These are phyloP conservation scores for Gonium pectorale DNA, from an alignment of 139 green algal species.

Conservation along the genomic window DNA sequence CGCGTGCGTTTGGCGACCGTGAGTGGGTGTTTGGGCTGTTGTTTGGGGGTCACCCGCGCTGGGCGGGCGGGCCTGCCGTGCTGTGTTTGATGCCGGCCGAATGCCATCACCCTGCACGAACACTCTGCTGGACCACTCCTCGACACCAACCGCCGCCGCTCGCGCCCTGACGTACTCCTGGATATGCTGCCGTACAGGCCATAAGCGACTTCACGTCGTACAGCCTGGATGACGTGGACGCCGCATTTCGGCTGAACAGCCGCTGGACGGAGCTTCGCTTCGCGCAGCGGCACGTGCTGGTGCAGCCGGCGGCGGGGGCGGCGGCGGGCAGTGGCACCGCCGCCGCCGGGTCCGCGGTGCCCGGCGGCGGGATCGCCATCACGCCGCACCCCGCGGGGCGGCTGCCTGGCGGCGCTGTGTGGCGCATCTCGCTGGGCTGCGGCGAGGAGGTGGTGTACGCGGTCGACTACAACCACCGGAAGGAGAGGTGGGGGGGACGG, in stretches of 20 bases:
- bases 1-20: no score
- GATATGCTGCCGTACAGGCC: no score
- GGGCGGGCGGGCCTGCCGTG: no score
- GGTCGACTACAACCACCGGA: slow-evolving; percentile 90
- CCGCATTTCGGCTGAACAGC: slow-evolving; percentile 71
- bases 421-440: slow-evolving; percentile 63
- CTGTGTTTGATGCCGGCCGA: no score
- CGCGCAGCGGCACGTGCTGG: slow-evolving; percentile 71
- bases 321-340: not conserved
- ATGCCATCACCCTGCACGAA: no score
- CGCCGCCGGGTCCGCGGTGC: not conserved
- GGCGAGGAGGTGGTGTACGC: slow-evolving; percentile 93
- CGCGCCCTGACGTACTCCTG: no score
- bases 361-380: slow-evolving; percentile 71
- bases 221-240: slow-evolving; percentile 85
- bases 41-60: no score
- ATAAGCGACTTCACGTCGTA: slow-evolving; percentile 78
- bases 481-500: slow-evolving; percentile 64
- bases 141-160: not conserved
- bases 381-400: slow-evolving; percentile 86
- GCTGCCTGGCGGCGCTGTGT: slow-evolving; percentile 89
- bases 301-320: not conserved
- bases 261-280: slow-evolving; percentile 66
- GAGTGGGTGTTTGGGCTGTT: no score
- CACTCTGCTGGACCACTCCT: no score